These are phyloP conservation scores for Coniochaeta pulveracea DNA, from an alignment of 2,329 filamentous ascomycete genomes.

Conservation along the genomic window DNA sequence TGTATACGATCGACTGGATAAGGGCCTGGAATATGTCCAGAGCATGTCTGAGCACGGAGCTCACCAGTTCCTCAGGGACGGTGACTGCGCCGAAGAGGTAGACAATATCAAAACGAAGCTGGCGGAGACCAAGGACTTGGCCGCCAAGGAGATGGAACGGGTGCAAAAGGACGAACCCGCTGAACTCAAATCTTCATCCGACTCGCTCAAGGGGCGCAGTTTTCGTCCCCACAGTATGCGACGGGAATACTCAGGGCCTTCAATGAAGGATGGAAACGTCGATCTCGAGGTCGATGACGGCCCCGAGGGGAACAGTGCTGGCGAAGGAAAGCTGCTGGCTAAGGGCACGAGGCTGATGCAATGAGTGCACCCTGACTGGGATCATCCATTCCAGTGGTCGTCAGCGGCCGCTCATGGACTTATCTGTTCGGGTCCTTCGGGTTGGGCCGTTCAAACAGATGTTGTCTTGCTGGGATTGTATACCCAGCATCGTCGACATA, in stretches of 20 bases:
- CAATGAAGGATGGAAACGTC: slow-evolving; percentile 8
- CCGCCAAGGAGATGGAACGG: slow-evolving; percentile 47
- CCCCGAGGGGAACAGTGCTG: slow-evolving; percentile 21
- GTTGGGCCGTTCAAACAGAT: too few relatives aligned
- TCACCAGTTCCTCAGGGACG: slow-evolving; percentile 80
- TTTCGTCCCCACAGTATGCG: slow-evolving; percentile 43
- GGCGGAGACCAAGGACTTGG: slow-evolving; percentile 47
- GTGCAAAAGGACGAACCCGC: slow-evolving; percentile 40
- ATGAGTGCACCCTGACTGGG: too few relatives aligned
- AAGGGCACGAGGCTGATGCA: slow-evolving; percentile 25
- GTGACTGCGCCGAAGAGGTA: slow-evolving; percentile 72
- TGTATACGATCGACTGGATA: slow-evolving; percentile 65
- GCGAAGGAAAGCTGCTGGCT: slow-evolving; percentile 29
- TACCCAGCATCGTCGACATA: too few relatives aligned
- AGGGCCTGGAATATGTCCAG: slow-evolving; percentile 69
- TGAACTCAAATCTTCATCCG: slow-evolving; percentile 24
- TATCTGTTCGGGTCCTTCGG: too few relatives aligned
- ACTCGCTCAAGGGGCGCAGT: slow-evolving; percentile 30
- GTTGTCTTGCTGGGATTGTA: too few relatives aligned
- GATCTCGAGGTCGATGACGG: slow-evolving; percentile 29
- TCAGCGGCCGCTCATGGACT: too few relatives aligned
- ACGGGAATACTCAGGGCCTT: slow-evolving; percentile 24
- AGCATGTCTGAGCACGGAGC: slow-evolving; percentile 75
- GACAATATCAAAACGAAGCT: slow-evolving; percentile 56
- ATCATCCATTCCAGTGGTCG: too few relatives aligned